phyloP scores from a whole-genome alignment of 2,329 filamentous ascomycete species.

The Grosmannia penicillata region DNA sequence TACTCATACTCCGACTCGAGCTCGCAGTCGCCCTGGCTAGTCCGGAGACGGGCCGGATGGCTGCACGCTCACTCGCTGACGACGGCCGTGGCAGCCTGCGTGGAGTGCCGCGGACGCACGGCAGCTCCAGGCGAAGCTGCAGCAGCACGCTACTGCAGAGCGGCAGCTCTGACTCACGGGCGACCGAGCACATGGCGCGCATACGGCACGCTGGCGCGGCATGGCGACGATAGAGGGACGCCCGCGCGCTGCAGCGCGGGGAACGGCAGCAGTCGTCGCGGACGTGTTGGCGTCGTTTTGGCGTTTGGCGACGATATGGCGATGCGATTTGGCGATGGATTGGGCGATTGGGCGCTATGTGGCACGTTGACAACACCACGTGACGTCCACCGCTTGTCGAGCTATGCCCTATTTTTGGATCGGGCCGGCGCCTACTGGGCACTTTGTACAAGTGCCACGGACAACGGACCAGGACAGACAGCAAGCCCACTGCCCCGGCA shows the following conservation, averaged over 20 bases:
- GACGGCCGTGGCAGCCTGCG: too few relatives aligned
- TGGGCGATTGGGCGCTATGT: too few relatives aligned
- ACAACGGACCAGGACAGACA: too few relatives aligned
- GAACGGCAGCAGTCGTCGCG: not conserved
- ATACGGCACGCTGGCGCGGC: too few relatives aligned
- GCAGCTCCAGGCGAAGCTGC: not conserved
- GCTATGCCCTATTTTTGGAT: not conserved
- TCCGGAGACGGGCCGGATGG: constrained; percentile 2
- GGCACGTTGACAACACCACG: not conserved
- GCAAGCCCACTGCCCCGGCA: too few relatives aligned
- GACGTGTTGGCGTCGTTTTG: constrained; percentile 4
- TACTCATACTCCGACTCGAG: too few relatives aligned
- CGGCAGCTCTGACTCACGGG: constrained; percentile 1
- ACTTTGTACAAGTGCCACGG: too few relatives aligned
- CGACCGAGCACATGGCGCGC: not conserved
- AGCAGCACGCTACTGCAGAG: not conserved
- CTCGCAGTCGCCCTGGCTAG: constrained; percentile 3
- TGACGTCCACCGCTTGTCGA: not conserved
- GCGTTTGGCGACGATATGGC: constrained; percentile 3
- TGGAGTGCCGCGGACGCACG: too few relatives aligned
- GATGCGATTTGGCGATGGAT: not conserved
- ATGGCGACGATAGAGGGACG: too few relatives aligned
- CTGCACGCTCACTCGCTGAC: constrained; percentile 10
- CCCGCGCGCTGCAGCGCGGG: too few relatives aligned
- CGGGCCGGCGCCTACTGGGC: not conserved